A percentile compares a stretch with the other conserved stretches of the same genome.
Evolutionary conservation across 768 basidiomycete genomes (phyloP).

Genomic region (Floccularia luteovirens): DNA sequence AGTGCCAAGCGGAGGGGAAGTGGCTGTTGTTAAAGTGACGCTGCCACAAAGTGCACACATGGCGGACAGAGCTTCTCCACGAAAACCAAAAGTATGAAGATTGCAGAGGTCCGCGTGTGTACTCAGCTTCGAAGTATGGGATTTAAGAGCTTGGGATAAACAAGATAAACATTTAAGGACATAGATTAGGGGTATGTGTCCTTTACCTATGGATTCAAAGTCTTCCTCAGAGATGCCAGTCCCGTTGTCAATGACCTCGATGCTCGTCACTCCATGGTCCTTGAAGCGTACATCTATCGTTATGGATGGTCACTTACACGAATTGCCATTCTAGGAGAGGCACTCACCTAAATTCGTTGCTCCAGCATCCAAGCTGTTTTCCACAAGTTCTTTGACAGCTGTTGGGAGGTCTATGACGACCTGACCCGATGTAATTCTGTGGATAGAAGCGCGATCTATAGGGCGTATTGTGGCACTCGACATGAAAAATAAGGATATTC

Average conservation of each 20-base stretch:
- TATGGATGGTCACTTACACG: neutral
- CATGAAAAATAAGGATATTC: too few relatives aligned
- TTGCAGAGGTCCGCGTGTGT: slow-evolving; percentile 66
- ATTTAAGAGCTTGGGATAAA: slow-evolving; percentile 61
- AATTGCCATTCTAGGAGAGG: neutral
- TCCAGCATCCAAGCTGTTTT: slow-evolving; percentile 92
- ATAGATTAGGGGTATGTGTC: slow-evolving; percentile 1
- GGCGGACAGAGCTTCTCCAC: slow-evolving; percentile 93
- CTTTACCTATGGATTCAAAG: slow-evolving; percentile 71
- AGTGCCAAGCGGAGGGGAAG: slow-evolving; percentile 74
- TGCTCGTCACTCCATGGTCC: slow-evolving; percentile 70
- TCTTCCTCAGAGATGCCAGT: slow-evolving; percentile 75
- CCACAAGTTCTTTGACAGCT: slow-evolving; percentile 92
- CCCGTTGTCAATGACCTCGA: slow-evolving; percentile 94
- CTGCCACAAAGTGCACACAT: slow-evolving; percentile 77
- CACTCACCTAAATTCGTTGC: slow-evolving; percentile 76
- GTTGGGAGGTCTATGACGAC: slow-evolving; percentile 92
- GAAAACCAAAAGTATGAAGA: slow-evolving; percentile 85
- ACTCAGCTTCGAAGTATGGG: slow-evolving; percentile 88
- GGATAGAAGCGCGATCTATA: slow-evolving; percentile 74
- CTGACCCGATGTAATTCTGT: slow-evolving; percentile 90
- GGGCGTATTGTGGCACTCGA: slow-evolving; percentile 22
- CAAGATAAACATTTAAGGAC: neutral
- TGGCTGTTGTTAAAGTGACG: slow-evolving; percentile 70
- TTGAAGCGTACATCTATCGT: slow-evolving; percentile 80